Base-by-base conservation (phyloP, 75 land plant species). In the Pinus taeda region DNA sequence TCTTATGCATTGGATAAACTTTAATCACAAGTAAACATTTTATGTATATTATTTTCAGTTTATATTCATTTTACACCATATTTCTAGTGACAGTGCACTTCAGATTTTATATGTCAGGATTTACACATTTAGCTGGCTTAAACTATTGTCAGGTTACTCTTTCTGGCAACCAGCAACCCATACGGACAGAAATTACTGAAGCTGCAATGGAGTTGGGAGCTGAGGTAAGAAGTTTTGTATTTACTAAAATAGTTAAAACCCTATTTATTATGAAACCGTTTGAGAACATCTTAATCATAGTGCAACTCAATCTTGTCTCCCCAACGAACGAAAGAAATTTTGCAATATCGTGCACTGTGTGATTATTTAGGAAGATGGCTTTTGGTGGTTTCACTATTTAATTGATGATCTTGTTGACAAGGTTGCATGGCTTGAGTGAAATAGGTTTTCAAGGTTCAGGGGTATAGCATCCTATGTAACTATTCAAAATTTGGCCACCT, bases 191-290 rank as follows among this genome's bases (percentile, higher is more conserved):
- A 76, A 92, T 96, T 45, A 94, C 98, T 22, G 99, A 96, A 62
- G 97, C 97, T 79, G 99, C 98, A 61, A 90, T 96, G 93, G 98
- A 94, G 85, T 80, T 95, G 61, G 99, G 99, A 56, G 80, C 98
- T 73, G 98, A 94, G 75, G 98, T 93, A 74, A 79, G 91, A 69
- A 53, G 39, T 42, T 69, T 3, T 20, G 3, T 69, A 22, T 8
- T 18, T n/a, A 1, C 0, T 69, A 3, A 69, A 33, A 33, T 33
- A 33, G 33, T 33, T 33, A 33, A 69, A 69, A 45, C n/a, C n/a
- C 30, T 62, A 26, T 62, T 26, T 13, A 42, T 20, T 39, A 42
- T 17, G 22, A 45, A 69, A 20, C 45, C 18, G 24, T 69, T 69
- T 39, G n/a, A n/a, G 42, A 42, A 39, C 42, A 9, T 30, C 24